Percentiles rank a stretch among this genome's conserved stretches.
These are phyloP conservation scores for Tubosaeta sp. DNA, from an alignment of 768 basidiomycete species.

Conservation along the genomic window DNA sequence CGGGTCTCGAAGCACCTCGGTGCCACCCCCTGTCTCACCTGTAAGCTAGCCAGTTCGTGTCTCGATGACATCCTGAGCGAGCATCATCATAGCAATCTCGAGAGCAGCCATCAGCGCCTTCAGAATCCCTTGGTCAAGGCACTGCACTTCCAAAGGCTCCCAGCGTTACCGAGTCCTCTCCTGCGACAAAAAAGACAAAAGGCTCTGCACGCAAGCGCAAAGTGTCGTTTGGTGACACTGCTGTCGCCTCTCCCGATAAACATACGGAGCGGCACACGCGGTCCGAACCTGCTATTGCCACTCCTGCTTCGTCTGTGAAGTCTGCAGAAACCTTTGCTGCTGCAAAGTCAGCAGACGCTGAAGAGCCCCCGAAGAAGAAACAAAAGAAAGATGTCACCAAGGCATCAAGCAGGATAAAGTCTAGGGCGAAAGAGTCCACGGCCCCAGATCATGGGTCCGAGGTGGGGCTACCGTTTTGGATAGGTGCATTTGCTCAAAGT, in stretches of 20 bases:
- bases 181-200: background rate
- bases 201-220: slow-evolving; percentile 26
- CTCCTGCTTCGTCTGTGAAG: background rate
- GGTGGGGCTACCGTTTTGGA: slow-evolving; percentile 5
- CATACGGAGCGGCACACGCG: background rate
- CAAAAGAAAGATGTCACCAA: slow-evolving; percentile 10
- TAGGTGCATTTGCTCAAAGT: background rate
- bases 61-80: background rate
- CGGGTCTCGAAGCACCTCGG: background rate
- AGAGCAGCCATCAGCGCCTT: background rate
- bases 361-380: slow-evolving; percentile 19
- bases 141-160: background rate
- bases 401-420: background rate
- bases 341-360: background rate
- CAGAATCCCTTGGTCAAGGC: background rate
- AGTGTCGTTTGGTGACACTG: slow-evolving; percentile 6
- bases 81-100: background rate
- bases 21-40: background rate
- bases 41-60: slow-evolving; percentile 9
- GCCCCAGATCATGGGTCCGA: slow-evolving; percentile 1
- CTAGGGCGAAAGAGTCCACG: slow-evolving; percentile 5
- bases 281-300: slow-evolving; percentile 6
- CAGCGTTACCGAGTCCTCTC: background rate
- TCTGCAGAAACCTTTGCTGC: background rate
- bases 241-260: background rate